Evolutionary conservation across 148 eudicot species (phyloP), one percentile per base, ranked within the genome.

Genomic region (Rhododendron ferrugineum): DNA sequence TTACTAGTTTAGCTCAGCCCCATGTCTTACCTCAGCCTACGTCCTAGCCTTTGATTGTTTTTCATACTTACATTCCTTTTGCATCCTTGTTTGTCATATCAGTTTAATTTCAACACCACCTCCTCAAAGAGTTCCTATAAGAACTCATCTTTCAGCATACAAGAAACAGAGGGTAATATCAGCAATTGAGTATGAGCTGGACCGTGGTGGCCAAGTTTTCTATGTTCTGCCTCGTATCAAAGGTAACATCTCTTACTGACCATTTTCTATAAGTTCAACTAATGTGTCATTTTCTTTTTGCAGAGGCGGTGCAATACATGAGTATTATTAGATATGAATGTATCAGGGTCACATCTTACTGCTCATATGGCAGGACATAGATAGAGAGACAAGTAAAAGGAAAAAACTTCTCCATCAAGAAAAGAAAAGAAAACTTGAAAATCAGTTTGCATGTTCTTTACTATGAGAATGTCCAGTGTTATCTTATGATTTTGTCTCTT

Each of bases 71-170:
- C 26, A 73, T 73, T 28, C 46, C 58, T 28, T 87, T 22, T 37
- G 36, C 56, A 30, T 85, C 84, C 85, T 36, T 44, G 40, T 26
- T 80, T 49, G 81, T 80, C 23, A 83, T 79, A 80, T 88, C 93
- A 95, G 98, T 90, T 92, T 97, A 85, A 97, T 97, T 83, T 88
- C 98, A 50, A 97, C 99, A 79, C 96, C 99, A 77, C 99, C 99
- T 82, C 99, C 99, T 32, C 98, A 97, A 92, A 93, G 99, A 91
- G 96, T 97, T 87, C 99, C 99, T 62, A 97, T 97, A 80, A 97
- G 90, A 88, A 94, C 99, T 81, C 94, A 93, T 84, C 99, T 97
- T 87, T 92, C 95, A 75, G 94, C 97, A 47, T 94, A 82, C 88
- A 90, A 93, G 76, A 84, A 91, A 86, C 98, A 92, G 75, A 95